phyloP scores from a whole-genome alignment of 139 green algal genomes.

The Pseudopediastrum boryanum region DNA sequence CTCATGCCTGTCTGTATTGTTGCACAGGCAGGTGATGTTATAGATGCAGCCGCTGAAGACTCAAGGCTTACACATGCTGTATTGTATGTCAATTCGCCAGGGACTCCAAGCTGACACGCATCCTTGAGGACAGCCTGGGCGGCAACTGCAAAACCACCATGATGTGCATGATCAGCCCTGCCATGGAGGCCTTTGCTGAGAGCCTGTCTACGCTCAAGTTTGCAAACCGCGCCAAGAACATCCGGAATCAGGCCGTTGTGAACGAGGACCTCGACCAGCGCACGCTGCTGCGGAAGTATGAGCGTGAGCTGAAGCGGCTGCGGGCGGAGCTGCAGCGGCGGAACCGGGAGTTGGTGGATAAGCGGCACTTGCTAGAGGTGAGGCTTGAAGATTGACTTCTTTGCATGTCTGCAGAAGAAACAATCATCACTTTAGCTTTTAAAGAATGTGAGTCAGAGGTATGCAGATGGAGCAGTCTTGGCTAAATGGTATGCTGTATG shows the following conservation, averaged over 20 bases:
- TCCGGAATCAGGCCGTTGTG: constrained; percentile 92
- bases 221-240: constrained; percentile 94
- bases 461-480: no score
- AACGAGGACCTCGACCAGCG: constrained; percentile 96
- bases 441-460: no score
- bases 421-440: no score
- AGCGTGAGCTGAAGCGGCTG: constrained; percentile 89
- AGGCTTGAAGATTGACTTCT: no score
- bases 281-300: constrained; percentile 94
- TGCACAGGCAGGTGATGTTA: no score
- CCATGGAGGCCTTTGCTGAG: constrained; percentile 67
- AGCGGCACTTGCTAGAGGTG: constrained; percentile 87
- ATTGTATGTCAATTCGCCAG: no score
- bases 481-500: no score
- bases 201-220: constrained; percentile 81
- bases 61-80: constrained; percentile 98
- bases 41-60: constrained; percentile 32
- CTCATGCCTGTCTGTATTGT: no score
- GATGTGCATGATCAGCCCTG: constrained; percentile 88
- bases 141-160: constrained; percentile 96
- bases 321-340: constrained; percentile 85
- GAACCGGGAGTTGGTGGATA: constrained; percentile 89
- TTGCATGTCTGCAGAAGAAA: no score
- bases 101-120: constrained; percentile 95
- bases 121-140: constrained; percentile 93